Base-by-base conservation (phyloP, 345 rosid species). In the Hevea brasiliensis region DNA sequence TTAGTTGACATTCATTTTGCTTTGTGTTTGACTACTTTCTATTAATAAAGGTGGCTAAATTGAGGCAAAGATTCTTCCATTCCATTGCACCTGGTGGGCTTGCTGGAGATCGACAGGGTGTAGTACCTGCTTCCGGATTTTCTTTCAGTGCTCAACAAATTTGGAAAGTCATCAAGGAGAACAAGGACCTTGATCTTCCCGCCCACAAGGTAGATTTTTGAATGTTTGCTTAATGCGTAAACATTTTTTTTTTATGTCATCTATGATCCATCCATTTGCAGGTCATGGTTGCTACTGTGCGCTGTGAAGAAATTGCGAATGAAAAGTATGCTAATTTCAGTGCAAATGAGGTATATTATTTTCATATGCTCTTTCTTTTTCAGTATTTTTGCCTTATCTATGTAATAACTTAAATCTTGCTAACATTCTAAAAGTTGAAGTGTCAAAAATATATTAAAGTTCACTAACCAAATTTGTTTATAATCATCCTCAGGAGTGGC, bases 271-370 rank as follows among this genome's bases (percentile, higher is more conserved):
- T 78, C 67, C 56, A 9, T 67, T 79, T 85, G 53, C 71, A 92
- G 98, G 98, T 95, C 82, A 96, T 96, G 99, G 99, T 93, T 62
- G 97, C 98, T 80, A 91, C 96, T 17, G 99, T 96, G 59, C 96
- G 98, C 20, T 96, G 98, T 67, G 99, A 96, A 86, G 98, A 96
- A 90, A 96, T 96, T 68, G 90, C 97, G 10, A 77, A 89, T 57
- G 98, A 95, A 72, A 92, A 89, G 82, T 85, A 79, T 75, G 81
- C 89, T 9, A 65, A 51, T 80, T 92, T 95, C 82, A 80, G 70
- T 40, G 67, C 81, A 40, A 89, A 92, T 60, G 92, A 88, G 87
- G 99, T 90, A 79, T 40, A 27, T 63, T 76, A 41, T 37, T 68
- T 41, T 66, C 41, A 70, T 42, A 55, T 72, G 55, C 72, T 69